A percentile compares a stretch with the other conserved stretches of the same genome.
Conservation (phyloP, 2,329 filamentous ascomycete species). For the Blastomyces gilchristii region DNA sequence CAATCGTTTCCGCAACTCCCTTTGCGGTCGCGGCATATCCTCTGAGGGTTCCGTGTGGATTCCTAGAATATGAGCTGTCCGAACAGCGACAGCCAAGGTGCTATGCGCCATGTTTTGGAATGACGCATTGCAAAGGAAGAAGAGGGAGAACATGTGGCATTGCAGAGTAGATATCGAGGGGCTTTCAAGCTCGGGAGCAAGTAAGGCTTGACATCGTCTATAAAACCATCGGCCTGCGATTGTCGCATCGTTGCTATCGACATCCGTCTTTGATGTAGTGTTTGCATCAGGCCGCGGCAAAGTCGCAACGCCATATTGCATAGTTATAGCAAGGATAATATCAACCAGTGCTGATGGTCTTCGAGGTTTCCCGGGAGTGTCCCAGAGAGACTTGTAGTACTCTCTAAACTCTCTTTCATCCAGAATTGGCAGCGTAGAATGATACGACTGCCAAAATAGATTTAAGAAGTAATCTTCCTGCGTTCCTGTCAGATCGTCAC, state of each 20-base stretch:
- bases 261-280: conserved; percentile 8
- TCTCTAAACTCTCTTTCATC: conserved; percentile 37
- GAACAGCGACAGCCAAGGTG: conserved; percentile 32
- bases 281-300: conserved; percentile 10
- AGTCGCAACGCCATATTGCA: conserved; percentile 37
- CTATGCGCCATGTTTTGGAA: conserved; percentile 42
- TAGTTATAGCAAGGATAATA: conserved; percentile 43
- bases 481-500: conserved; percentile 26
- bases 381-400: conserved; percentile 38
- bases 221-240: conserved; percentile 41
- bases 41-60: conserved; percentile 39
- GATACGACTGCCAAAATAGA: conserved; percentile 41
- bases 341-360: conserved; percentile 43
- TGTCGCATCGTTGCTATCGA: conserved; percentile 28
- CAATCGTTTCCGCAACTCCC: conserved; percentile 41
- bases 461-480: conserved; percentile 42
- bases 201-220: conserved; percentile 37
- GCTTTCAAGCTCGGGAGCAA: conserved; percentile 39
- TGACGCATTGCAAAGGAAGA: conserved; percentile 41
- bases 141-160: conserved; percentile 36
- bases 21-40: conserved; percentile 24
- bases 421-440: conserved; percentile 34
- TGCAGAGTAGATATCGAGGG: conserved; percentile 42
- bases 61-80: conserved; percentile 40
- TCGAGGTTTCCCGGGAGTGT: conserved; percentile 20